Evolutionary conservation across 2,329 filamentous ascomycete genomes (phyloP), one percentile per base, ranked within the genome.

Genomic region (Fusarium kyushuense): DNA sequence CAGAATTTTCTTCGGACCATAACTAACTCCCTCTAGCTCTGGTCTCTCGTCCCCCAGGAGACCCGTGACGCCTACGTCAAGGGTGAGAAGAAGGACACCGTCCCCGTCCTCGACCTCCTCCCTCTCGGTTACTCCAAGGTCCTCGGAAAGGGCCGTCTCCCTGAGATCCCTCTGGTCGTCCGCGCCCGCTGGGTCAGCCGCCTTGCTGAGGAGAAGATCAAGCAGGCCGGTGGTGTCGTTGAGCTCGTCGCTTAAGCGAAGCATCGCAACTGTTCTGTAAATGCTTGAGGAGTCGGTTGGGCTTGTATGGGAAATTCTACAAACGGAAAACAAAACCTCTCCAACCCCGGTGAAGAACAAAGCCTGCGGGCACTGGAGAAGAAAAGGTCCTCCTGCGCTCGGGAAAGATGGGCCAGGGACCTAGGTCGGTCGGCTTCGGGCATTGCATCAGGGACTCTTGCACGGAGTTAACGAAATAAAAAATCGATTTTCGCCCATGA

Each of bases 191-290:
- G 94, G 87, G 92, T 99, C 84, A 94, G 90, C 88, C 92, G 92
- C 82, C 90, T 97, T 83, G 96, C 96, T 75, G 96, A 99, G 91
- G 88, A 93, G 87, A 99, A 99, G 92, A 97, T 99, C 85, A 97
- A 92, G 82, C 93, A 96, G 84, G 95, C 94, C 79, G 96, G 96
- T 83, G 95, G 95, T 84, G 92, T 97, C 79, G 87, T 97, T 79
- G 93, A 97, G 89, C 89, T 97, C 82, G 93, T 97, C 80, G 94
- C 94, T 85, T 97, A 83, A 80, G 77, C 74, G 41, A 70, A 51
- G 47, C 33, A 40, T 25, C 33, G 51, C 36, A 58, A 63, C 51
- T 53, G 56, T 46, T 55, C 58, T 57, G 49, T 69, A 65, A 68
- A 57, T 63, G 65, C 61, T 69, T 65, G 65, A 61, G 75, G 76